phyloP scores from a whole-genome alignment of 345 rosid species.

The Dimocarpus longan region DNA sequence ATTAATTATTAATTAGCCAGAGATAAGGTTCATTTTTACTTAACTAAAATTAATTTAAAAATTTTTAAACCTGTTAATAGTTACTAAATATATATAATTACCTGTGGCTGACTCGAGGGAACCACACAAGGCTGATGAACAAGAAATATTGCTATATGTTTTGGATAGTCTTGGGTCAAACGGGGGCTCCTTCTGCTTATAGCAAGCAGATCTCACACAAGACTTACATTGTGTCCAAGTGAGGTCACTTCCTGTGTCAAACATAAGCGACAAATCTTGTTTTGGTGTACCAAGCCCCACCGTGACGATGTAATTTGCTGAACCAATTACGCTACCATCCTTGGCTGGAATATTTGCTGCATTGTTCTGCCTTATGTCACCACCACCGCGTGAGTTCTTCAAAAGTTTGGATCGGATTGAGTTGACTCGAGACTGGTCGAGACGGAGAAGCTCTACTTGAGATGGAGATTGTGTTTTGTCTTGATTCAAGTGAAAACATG shows the following conservation, averaged over 20 bases:
- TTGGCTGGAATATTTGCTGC: conserved; percentile 54
- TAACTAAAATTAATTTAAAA: too few species aligned
- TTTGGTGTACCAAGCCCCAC: conserved; percentile 71
- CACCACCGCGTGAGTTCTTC: conserved; percentile 12
- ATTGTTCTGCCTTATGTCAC: conserved; percentile 18
- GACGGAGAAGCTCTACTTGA: conserved; percentile 49
- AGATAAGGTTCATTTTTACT: too few species aligned
- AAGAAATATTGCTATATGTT: conserved; percentile 62
- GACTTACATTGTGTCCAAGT: conserved; percentile 74
- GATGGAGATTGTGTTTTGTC: conserved; percentile 3
- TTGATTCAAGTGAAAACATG: conserved; percentile 44
- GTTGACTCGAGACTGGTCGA: conserved; percentile 63
- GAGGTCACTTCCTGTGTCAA: conserved; percentile 74
- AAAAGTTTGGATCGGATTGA: conserved; percentile 55
- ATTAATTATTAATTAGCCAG: too few species aligned
- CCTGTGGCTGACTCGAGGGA: conserved; percentile 61
- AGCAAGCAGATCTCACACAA: conserved; percentile 45
- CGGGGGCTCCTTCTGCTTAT: conserved; percentile 53
- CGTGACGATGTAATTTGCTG: conserved; percentile 55
- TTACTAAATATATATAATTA: too few species aligned
- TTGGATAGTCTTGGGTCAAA: conserved; percentile 54
- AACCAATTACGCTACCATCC: conserved; percentile 54
- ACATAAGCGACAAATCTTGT: conserved; percentile 44
- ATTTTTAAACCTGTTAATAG: too few species aligned
- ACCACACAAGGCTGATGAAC: conserved; percentile 46